phyloP scores from a whole-genome alignment of 164 flowering plant species.

The Brasenia schreberi region DNA sequence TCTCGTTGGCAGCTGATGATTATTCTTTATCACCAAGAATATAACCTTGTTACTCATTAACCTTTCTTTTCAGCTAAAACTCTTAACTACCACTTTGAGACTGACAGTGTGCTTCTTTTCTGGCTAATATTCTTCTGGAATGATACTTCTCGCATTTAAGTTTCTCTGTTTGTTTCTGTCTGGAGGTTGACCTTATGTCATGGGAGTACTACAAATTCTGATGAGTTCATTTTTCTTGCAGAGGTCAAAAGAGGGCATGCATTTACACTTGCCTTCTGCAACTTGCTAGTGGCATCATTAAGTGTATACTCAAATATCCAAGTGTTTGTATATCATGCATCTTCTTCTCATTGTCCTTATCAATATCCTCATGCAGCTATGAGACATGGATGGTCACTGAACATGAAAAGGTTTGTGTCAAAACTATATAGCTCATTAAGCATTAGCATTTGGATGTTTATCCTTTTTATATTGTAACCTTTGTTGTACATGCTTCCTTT shows the following conservation, averaged over 20 bases:
- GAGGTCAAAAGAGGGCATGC: conserved; percentile 71
- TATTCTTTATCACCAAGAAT: too few relatives aligned
- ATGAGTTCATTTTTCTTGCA: conserved; percentile 17
- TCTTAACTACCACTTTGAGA: too few relatives aligned
- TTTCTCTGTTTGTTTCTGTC: neutral
- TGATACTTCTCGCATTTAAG: neutral
- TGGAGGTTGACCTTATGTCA: neutral
- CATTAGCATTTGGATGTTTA: too few relatives aligned
- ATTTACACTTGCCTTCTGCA: conserved; percentile 65
- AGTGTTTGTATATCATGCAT: conserved; percentile 46
- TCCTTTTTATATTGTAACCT: neutral
- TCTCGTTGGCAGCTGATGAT: too few relatives aligned
- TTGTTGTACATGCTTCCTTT: conserved; percentile 6
- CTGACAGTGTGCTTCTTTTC: too few relatives aligned
- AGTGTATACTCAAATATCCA: conserved; percentile 36
- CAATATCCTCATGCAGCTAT: conserved; percentile 60
- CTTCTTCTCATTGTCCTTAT: conserved; percentile 61
- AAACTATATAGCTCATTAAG: too few relatives aligned
- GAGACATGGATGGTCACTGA: conserved; percentile 84
- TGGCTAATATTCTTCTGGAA: too few relatives aligned
- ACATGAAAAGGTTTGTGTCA: conserved; percentile 68
- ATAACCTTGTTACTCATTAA: too few relatives aligned
- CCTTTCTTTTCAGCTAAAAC: too few relatives aligned
- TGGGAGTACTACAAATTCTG: neutral
- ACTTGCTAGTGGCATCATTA: conserved; percentile 50